Base-by-base conservation (phyloP, 176 grass and related monocot genomes). In the Lolium rigidum region DNA sequence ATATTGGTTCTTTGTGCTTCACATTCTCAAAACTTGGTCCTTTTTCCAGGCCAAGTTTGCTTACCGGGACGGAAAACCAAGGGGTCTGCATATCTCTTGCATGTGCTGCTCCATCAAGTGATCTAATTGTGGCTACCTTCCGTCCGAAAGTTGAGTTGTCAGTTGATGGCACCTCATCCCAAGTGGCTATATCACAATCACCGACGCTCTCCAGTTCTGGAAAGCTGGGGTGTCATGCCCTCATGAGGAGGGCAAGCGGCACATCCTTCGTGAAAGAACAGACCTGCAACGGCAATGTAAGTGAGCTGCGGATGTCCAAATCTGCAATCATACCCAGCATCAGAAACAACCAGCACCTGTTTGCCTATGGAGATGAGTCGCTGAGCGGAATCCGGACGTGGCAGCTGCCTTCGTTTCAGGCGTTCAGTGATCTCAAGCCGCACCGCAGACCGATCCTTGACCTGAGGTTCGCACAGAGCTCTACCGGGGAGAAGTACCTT, bases 11-110 rank as follows among this genome's bases (percentile, higher is more conserved):
- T 84, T 52, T 62, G 62, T 60, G 44, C n/a, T 82, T 87, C 46
- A 14, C 22, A 49, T 84, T 87, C 16, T 35, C 78, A 39, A 88
- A 76, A 4, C 17, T 66, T 78, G 11, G 58, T 68, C 41, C 31
- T 50, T 83, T 71, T 87, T 59, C 49, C 76, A 99, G 94, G 88
- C 87, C 88, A 77, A 82, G 21, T 86, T 85, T 96, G 82, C 64
- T 96, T 81, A 74, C 41, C 8, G 90, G 84, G 68, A 72, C 83
- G 76, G 91, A 88, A 83, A 91, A 79, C 59, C 84, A 84, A 66
- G 90, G 92, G 17, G 83, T 92, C 54, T 98, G 97, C 43, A 94
- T 98, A 38, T 92, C 97, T 86, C 90, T 98, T 77, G 93, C 93
- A 41, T 88, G 82, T 56, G 21, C 25, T 55, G 5, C 86, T 90